A percentile compares a stretch with the other conserved stretches of the same genome.
Conservation (phyloP, 352 stramenopile species). For the Pythium rhizo-oryzae region DNA sequence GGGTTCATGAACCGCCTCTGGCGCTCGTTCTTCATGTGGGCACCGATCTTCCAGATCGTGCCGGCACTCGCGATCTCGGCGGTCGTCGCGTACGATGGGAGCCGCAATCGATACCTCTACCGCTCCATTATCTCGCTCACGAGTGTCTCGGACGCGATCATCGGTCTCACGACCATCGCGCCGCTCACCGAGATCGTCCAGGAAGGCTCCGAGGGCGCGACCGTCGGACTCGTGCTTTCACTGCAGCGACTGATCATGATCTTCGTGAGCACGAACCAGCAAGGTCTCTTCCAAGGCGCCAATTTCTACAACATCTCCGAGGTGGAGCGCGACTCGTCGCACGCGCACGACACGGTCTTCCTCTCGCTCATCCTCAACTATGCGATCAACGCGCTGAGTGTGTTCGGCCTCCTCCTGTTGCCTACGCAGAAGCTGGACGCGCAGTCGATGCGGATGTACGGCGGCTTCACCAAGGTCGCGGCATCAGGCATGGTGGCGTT, state of each 20-base stretch:
- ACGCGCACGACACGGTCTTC: constrained; percentile 48
- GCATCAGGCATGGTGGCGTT: constrained; percentile 27
- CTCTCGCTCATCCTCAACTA: constrained; percentile 58
- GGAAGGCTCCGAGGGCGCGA: constrained; percentile 59
- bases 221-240: constrained; percentile 59
- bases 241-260: constrained; percentile 56
- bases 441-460: constrained; percentile 41
- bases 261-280: constrained; percentile 56
- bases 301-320: constrained; percentile 43
- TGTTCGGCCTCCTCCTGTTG: constrained; percentile 48
- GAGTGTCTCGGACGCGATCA: constrained; percentile 57
- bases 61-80: constrained; percentile 47
- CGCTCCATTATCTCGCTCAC: constrained; percentile 48
- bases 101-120: constrained; percentile 63
- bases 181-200: constrained; percentile 70
- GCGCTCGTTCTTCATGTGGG: constrained; percentile 57
- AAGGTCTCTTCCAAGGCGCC: constrained; percentile 47
- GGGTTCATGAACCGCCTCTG: constrained; percentile 63
- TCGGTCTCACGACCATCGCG: constrained; percentile 51
- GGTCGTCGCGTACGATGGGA: constrained; percentile 45
- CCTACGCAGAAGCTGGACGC: constrained; percentile 40
- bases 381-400: constrained; percentile 52
- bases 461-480: constrained; percentile 36
- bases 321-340: constrained; percentile 21
- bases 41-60: constrained; percentile 50